Conservation (phyloP, 1,139 yeast species). For the Kodamaea sp. region DNA sequence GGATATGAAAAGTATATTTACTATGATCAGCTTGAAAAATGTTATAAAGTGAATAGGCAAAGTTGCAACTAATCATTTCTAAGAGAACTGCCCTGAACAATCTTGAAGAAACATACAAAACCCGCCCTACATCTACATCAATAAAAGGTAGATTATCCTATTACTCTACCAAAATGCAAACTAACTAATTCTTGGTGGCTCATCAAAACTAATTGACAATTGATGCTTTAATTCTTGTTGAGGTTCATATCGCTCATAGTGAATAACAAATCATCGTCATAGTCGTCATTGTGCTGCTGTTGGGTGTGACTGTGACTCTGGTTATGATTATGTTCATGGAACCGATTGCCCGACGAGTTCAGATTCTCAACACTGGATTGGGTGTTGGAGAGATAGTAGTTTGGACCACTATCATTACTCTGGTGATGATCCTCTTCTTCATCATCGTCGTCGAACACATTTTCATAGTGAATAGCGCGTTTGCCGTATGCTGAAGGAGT, state of each 20-base stretch:
- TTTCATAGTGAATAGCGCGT: slow-evolving; percentile 39
- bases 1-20: too few species aligned
- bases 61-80: too few species aligned
- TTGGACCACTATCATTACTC: slow-evolving; percentile 1
- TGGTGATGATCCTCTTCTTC: slow-evolving; percentile 29
- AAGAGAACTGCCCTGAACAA: too few species aligned
- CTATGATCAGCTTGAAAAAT: too few species aligned
- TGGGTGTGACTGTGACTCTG: slow-evolving; percentile 2
- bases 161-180: too few species aligned
- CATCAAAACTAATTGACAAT: background rate
- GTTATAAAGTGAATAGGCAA: too few species aligned
- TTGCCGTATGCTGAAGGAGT: slow-evolving; percentile 36
- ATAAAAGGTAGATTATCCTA: too few species aligned
- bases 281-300: slow-evolving; percentile 41
- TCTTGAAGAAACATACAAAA: too few species aligned
- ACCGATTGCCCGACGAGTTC: slow-evolving; percentile 6
- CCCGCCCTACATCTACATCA: too few species aligned
- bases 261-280: slow-evolving; percentile 79
- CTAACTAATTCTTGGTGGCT: too few species aligned
- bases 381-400: slow-evolving; percentile 5
- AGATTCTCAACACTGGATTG: slow-evolving; percentile 6
- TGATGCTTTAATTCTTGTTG: slow-evolving; percentile 23
- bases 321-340: slow-evolving; percentile 2
- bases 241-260: slow-evolving; percentile 89
- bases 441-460: slow-evolving; percentile 56